Evolutionary conservation across 2,329 filamentous ascomycete species (phyloP).

Genomic region (Microsporum canis): DNA sequence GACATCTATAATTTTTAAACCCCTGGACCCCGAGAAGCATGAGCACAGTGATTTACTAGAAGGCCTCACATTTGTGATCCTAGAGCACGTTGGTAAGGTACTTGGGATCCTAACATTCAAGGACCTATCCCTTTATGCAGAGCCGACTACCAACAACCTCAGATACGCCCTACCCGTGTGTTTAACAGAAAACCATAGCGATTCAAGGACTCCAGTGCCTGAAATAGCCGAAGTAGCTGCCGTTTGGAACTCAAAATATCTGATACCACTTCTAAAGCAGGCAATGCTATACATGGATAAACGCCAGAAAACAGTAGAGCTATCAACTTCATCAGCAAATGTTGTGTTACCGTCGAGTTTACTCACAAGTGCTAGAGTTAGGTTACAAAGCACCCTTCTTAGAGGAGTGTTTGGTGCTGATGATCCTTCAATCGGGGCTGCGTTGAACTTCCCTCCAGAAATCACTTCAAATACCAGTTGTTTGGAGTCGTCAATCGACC

Average conservation of each 20-base stretch:
- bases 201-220: slow-evolving; percentile 14
- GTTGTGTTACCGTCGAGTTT: background rate
- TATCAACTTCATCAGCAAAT: background rate
- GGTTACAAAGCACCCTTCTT: slow-evolving; percentile 33
- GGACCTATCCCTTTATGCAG: slow-evolving; percentile 21
- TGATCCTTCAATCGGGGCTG: slow-evolving; percentile 22
- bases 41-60: slow-evolving; percentile 30
- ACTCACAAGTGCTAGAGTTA: slow-evolving; percentile 17
- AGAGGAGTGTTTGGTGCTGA: slow-evolving; percentile 32
- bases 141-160: slow-evolving; percentile 2
- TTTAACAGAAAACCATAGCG: slow-evolving; percentile 1
- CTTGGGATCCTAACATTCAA: slow-evolving; percentile 32
- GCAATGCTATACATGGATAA: slow-evolving; percentile 19
- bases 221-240: slow-evolving; percentile 19
- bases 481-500: background rate
- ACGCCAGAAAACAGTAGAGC: background rate
- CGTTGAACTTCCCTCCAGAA: slow-evolving; percentile 18
- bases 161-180: slow-evolving; percentile 22
- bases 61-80: slow-evolving; percentile 30
- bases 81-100: slow-evolving; percentile 31
- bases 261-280: slow-evolving; percentile 28
- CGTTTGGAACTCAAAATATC: slow-evolving; percentile 26
- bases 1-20: slow-evolving; percentile 23
- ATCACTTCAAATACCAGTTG: background rate
- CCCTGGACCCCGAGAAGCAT: slow-evolving; percentile 18